Percentiles rank a stretch among this genome's conserved stretches.
These are phyloP conservation scores for Globisporangium nunn DNA, from an alignment of 352 stramenopile species.

Conservation along the genomic window DNA sequence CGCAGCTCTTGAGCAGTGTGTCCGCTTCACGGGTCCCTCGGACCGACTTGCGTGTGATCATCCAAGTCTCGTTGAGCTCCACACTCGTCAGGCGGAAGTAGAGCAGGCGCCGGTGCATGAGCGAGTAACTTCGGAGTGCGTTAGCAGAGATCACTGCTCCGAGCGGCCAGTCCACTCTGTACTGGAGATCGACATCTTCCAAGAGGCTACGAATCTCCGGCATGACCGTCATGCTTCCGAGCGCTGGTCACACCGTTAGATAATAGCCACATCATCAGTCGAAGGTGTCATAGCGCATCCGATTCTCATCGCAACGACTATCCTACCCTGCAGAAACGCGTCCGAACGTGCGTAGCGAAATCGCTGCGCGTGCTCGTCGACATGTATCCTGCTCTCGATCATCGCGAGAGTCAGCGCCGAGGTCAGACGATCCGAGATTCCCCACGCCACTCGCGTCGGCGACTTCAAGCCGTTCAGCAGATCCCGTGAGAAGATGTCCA, in stretches of 20 bases:
- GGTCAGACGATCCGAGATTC: conserved; percentile 32
- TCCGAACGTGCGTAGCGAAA: conserved; percentile 46
- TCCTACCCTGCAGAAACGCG: conserved; percentile 30
- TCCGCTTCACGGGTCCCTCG: conserved; percentile 8
- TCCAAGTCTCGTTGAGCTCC: conserved; percentile 36
- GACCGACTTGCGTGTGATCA: conserved; percentile 21
- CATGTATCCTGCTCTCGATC: conserved; percentile 32
- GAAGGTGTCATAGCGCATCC: background rate
- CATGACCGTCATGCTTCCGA: conserved; percentile 28
- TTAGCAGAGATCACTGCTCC: conserved; percentile 35
- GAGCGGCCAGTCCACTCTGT: conserved; percentile 39
- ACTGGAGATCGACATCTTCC: conserved; percentile 38
- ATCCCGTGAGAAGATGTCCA: conserved; percentile 64
- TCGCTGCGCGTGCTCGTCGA: conserved; percentile 16
- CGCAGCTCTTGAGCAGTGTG: conserved; percentile 19
- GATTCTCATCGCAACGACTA: background rate
- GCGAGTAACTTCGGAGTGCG: conserved; percentile 25
- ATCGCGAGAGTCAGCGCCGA: conserved; percentile 50
- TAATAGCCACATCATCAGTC: background rate
- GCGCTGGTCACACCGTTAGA: conserved; percentile 12
- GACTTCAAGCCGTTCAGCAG: conserved; percentile 38
- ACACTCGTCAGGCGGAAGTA: conserved; percentile 32
- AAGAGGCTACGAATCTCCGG: conserved; percentile 26
- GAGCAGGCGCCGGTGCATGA: conserved; percentile 40
- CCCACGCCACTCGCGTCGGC: conserved; percentile 36